Percentiles rank a stretch among this genome's conserved stretches.
phyloP scores from a whole-genome alignment of 352 stramenopile genomes.

The Paralagenidium karlingii region DNA sequence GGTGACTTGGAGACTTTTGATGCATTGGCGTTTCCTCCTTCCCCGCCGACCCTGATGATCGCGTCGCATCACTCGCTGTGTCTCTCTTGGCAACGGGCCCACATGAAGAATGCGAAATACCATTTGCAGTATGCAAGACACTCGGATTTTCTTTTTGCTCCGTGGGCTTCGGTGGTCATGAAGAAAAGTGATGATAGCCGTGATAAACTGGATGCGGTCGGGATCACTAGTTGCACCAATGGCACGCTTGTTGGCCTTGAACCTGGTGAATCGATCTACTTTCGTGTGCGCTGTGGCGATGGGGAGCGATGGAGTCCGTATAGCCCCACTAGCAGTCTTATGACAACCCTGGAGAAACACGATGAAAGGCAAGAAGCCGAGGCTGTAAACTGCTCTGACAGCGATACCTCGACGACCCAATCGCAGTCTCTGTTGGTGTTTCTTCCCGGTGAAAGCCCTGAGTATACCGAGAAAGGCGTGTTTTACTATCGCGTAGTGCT shows the following conservation, averaged over 20 bases:
- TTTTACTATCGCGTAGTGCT: conserved; percentile 56
- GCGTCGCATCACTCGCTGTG: conserved; percentile 42
- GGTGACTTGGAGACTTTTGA: conserved; percentile 31
- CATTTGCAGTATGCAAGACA: conserved; percentile 56
- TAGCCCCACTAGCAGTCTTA: conserved; percentile 39
- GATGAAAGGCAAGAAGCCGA: neutral
- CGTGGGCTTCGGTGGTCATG: conserved; percentile 34
- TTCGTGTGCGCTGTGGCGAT: conserved; percentile 47
- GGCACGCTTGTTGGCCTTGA: conserved; percentile 55
- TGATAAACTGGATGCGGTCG: conserved; percentile 20
- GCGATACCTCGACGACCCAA: neutral
- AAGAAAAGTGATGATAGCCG: conserved; percentile 22
- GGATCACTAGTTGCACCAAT: conserved; percentile 35
- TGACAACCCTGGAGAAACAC: conserved; percentile 35
- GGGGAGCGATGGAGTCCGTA: conserved; percentile 49
- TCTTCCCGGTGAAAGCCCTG: conserved; percentile 42
- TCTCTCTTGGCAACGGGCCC: conserved; percentile 44
- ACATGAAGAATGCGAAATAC: conserved; percentile 18
- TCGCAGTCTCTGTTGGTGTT: conserved; percentile 14
- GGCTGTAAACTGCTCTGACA: neutral
- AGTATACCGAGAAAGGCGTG: conserved; percentile 36
- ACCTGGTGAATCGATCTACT: conserved; percentile 32
- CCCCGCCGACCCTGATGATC: conserved; percentile 51
- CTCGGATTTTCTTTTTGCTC: conserved; percentile 40
- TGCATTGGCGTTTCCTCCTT: conserved; percentile 33